phyloP scores from a whole-genome alignment of 1,139 yeast genomes.

The Kodamaea fungicola region DNA sequence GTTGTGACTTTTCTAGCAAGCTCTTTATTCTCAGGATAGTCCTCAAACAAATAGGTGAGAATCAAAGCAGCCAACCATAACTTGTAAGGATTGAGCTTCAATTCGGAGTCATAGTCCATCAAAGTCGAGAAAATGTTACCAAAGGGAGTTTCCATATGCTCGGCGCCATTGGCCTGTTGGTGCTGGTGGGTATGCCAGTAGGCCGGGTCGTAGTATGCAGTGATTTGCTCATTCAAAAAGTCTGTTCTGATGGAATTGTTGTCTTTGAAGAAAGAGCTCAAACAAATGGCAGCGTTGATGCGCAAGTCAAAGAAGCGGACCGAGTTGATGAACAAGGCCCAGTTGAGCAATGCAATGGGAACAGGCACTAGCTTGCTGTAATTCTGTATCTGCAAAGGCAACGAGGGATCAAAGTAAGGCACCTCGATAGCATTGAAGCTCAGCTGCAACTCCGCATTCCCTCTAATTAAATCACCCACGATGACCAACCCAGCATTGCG shows the following conservation, averaged over 20 bases:
- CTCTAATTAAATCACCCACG: constrained; percentile 70
- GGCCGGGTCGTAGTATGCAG: constrained; percentile 34
- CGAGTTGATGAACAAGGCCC: constrained; percentile 78
- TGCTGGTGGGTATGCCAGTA: constrained; percentile 15
- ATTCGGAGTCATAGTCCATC: constrained; percentile 75
- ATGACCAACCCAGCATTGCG: constrained; percentile 68
- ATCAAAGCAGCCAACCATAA: constrained; percentile 81
- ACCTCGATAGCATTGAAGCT: constrained; percentile 82
- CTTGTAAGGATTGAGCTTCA: constrained; percentile 78
- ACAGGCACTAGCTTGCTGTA: constrained; percentile 54
- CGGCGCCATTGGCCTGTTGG: constrained; percentile 2
- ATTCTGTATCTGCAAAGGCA: constrained; percentile 46
- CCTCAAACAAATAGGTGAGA: constrained; percentile 61
- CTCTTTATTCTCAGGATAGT: constrained; percentile 49
- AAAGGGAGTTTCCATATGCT: constrained; percentile 20
- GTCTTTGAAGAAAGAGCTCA: constrained; percentile 65
- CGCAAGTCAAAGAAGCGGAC: constrained; percentile 82
- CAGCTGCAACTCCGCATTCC: constrained; percentile 60
- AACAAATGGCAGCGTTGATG: constrained; percentile 61
- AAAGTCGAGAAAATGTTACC: constrained; percentile 65
- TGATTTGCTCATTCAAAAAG: constrained; percentile 65
- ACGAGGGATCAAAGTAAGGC: constrained; percentile 84
- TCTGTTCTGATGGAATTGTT: constrained; percentile 60
- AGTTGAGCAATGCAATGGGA: constrained; percentile 68
- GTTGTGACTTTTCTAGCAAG: constrained; percentile 54